These are phyloP conservation scores for Babesia bovis DNA, from an alignment of 169 alveolate species.

Conservation along the genomic window DNA sequence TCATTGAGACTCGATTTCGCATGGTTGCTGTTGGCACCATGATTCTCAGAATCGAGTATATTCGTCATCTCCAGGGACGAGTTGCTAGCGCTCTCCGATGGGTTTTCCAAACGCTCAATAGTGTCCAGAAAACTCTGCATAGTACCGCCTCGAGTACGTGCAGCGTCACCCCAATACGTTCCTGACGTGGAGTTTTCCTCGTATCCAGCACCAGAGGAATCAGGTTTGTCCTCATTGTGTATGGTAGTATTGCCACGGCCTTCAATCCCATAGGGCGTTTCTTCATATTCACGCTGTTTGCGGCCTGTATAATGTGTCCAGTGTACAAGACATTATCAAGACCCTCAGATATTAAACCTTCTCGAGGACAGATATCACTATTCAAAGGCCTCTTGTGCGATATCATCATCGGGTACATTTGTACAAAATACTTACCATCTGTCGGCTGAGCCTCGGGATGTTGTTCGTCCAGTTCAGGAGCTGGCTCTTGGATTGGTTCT, in stretches of 20 bases:
- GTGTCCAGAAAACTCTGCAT: constrained; percentile 28
- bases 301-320: constrained; percentile 8
- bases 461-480: background rate
- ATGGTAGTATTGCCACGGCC: background rate
- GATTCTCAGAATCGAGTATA: constrained; percentile 1
- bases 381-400: constrained; percentile 62
- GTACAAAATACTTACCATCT: constrained; percentile 28
- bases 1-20: constrained; percentile 11
- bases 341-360: constrained; percentile 52
- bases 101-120: constrained; percentile 16
- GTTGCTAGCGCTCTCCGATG: background rate
- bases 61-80: background rate
- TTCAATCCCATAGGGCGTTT: constrained; percentile 32
- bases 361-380: constrained; percentile 45
- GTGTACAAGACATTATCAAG: background rate
- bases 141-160: constrained; percentile 15
- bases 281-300: constrained; percentile 15
- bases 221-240: background rate
- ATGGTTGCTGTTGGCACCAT: constrained; percentile 1
- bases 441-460: constrained; percentile 1
- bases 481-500: constrained; percentile 14
- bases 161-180: constrained; percentile 13
- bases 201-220: constrained; percentile 8
- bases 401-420: constrained; percentile 44
- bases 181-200: constrained; percentile 20